phyloP scores from a whole-genome alignment of 1,284 basidiomycete species.

The Phellinidium pouzarii region DNA sequence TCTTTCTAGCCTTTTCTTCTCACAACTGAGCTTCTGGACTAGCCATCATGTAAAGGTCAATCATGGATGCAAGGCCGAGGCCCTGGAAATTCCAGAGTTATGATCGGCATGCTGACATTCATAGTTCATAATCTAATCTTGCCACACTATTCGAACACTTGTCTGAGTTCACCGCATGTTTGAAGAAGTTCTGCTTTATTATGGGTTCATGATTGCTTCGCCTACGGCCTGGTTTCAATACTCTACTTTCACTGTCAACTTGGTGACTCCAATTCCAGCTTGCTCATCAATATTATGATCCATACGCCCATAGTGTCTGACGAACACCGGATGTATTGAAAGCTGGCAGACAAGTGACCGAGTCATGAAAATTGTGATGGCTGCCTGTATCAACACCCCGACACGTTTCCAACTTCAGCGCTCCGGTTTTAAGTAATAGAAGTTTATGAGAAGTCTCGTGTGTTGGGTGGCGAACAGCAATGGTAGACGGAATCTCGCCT shows the following conservation, averaged over 20 bases:
- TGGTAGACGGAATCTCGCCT: neutral
- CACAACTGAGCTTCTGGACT: neutral
- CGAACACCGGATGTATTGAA: neutral
- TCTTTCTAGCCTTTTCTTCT: neutral
- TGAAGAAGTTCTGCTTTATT: too few species aligned
- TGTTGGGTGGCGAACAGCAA: neutral
- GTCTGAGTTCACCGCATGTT: too few species aligned
- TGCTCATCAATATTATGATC: too few species aligned
- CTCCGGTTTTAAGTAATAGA: neutral
- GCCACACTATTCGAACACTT: too few species aligned
- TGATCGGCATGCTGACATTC: neutral
- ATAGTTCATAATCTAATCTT: neutral
- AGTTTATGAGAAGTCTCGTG: neutral
- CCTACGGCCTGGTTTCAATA: too few species aligned
- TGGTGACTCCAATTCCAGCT: too few species aligned
- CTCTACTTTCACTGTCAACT: too few species aligned
- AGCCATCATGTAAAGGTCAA: neutral
- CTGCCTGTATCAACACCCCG: neutral
- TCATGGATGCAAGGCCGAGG: neutral
- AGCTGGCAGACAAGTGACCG: neutral
- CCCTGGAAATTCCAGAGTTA: neutral
- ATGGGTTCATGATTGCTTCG: too few species aligned
- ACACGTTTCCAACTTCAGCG: neutral
- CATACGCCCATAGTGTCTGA: neutral
- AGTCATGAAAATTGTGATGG: neutral